Percentiles rank a stretch among this genome's conserved stretches.
These are phyloP conservation scores for Hyaloscypha variabilis DNA, from an alignment of 495 filamentous ascomycete species.

Conservation along the genomic window DNA sequence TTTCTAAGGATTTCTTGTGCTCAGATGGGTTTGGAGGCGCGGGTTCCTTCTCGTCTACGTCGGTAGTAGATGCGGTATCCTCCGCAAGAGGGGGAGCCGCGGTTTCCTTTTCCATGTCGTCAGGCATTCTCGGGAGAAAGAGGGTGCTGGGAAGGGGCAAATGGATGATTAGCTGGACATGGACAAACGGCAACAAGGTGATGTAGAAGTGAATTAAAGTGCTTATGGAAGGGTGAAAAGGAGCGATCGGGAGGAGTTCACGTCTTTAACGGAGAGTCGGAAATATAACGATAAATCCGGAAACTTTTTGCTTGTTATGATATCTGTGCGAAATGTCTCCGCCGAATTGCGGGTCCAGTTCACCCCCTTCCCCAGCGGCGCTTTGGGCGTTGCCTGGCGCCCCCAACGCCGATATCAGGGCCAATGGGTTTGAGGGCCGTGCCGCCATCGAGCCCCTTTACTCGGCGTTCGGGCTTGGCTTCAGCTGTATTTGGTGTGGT, in stretches of 20 bases:
- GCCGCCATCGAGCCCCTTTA: not conserved
- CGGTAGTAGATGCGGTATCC: not conserved
- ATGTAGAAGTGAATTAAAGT: not conserved
- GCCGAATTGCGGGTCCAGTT: not conserved
- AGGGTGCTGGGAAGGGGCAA: not conserved
- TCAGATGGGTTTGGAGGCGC: not conserved
- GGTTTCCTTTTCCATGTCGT: conserved; percentile 4
- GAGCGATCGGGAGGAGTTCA: not conserved
- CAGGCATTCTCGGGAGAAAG: not conserved
- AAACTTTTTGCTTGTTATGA: no score
- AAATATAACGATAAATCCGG: no score
- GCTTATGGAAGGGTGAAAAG: not conserved
- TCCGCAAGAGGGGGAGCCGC: not conserved
- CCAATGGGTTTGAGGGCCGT: not conserved
- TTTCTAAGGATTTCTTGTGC: not conserved
- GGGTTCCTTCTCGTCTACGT: not conserved
- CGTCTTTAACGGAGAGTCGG: no score
- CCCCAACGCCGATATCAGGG: not conserved
- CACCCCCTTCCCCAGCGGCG: not conserved
- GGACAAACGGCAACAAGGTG: not conserved
- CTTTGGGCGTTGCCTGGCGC: not conserved
- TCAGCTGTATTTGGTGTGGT: not conserved
- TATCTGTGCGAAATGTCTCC: not conserved
- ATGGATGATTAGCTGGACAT: not conserved
- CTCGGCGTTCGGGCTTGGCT: not conserved